phyloP scores from a whole-genome alignment of 139 green algal genomes.

The Chlorella sp. region DNA sequence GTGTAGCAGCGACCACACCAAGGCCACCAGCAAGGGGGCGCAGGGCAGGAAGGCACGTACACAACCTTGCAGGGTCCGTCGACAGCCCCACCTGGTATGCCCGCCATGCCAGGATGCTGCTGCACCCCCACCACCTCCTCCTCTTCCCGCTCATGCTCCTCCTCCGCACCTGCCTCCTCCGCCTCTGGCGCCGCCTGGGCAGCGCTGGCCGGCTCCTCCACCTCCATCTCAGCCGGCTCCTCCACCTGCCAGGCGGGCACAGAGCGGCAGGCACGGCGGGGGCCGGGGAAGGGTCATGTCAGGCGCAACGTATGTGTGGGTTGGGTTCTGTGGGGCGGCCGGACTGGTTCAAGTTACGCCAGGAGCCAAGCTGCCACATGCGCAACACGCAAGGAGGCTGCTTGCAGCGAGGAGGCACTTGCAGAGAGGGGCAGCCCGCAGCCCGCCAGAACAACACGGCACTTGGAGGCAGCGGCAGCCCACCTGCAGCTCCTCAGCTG shows the following conservation, averaged over 20 bases:
- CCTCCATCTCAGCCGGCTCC: conserved; percentile 14
- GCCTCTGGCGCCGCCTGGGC: background rate
- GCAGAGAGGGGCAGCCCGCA: background rate
- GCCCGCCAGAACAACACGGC: background rate
- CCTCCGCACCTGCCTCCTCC: background rate
- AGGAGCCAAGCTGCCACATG: background rate
- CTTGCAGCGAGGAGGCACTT: background rate
- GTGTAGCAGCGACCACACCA: background rate
- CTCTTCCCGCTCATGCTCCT: background rate
- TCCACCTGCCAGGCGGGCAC: background rate
- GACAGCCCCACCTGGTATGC: conserved; percentile 18
- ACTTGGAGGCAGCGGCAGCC: background rate
- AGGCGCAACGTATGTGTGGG: background rate
- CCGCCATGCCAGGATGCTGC: conserved; percentile 14
- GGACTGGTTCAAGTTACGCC: background rate
- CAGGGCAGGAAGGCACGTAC: background rate
- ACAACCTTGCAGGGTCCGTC: background rate
- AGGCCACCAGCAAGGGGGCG: background rate
- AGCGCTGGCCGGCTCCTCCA: background rate
- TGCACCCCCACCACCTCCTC: background rate
- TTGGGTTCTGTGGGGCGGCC: background rate
- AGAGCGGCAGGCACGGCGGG: background rate
- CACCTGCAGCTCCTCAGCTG: background rate
- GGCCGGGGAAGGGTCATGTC: background rate
- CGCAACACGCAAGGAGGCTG: background rate